Conservation (phyloP, 176 grass and related monocot species). For the Musa itinerans region DNA sequence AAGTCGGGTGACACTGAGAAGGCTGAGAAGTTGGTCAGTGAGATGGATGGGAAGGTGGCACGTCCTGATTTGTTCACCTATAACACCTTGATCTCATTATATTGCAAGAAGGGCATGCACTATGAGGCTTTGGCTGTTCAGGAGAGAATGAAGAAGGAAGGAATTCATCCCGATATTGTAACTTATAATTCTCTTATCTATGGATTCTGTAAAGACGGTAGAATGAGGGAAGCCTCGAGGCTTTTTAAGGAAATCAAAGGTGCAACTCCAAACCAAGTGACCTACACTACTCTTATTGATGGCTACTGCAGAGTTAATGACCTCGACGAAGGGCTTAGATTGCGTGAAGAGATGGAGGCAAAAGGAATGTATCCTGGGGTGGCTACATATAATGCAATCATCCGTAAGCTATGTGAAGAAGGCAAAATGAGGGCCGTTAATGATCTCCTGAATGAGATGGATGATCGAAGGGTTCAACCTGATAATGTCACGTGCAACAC, state of each 20-base stretch:
- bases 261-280: constrained; percentile 38
- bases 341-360: constrained; percentile 57
- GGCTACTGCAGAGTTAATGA: constrained; percentile 61
- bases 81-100: constrained; percentile 74
- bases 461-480: constrained; percentile 57
- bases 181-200: constrained; percentile 74
- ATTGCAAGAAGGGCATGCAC: constrained; percentile 68
- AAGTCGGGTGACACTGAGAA: constrained; percentile 46
- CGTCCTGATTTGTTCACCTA: constrained; percentile 53
- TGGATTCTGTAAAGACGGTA: constrained; percentile 64
- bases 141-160: constrained; percentile 58
- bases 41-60: constrained; percentile 46
- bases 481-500: constrained; percentile 91
- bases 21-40: constrained; percentile 35
- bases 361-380: constrained; percentile 48
- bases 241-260: constrained; percentile 47
- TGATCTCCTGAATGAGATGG: constrained; percentile 68
- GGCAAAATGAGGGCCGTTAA: constrained; percentile 65
- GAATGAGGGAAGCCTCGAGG: constrained; percentile 50
- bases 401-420: constrained; percentile 74
- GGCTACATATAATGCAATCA: constrained; percentile 55
- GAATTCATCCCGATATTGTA: constrained; percentile 42
- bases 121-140: constrained; percentile 66
- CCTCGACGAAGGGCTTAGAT: constrained; percentile 33
- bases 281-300: constrained; percentile 74